Evolutionary conservation across 495 filamentous ascomycete genomes (phyloP).

Genomic region (Extremus antarcticus): DNA sequence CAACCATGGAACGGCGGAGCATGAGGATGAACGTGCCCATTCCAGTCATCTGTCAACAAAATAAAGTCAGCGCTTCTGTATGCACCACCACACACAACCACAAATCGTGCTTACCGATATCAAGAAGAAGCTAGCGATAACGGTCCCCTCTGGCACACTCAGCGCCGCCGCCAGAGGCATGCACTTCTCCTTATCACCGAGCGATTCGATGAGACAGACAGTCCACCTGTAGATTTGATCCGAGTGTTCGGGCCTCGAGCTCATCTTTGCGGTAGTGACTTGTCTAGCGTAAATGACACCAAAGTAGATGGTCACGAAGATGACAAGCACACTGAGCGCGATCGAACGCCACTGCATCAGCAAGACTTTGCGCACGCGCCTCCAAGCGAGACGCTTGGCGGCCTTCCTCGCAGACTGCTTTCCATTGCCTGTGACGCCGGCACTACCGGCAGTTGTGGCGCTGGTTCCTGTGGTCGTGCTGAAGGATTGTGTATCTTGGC

Average conservation of each 20-base stretch:
- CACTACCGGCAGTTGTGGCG: neutral
- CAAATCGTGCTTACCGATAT: conserved; percentile 22
- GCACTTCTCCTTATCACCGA: conserved; percentile 27
- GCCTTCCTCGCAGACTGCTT: neutral
- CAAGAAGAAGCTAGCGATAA: conserved; percentile 23
- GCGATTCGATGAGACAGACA: conserved; percentile 21
- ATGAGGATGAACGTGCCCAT: conserved; percentile 29
- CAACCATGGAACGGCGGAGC: conserved; percentile 27
- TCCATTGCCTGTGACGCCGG: neutral
- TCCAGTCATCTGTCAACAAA: conserved; percentile 23
- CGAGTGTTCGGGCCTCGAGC: conserved; percentile 15
- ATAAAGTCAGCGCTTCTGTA: conserved; percentile 3
- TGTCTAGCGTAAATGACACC: conserved; percentile 25
- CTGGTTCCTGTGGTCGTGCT: neutral
- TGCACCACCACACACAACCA: neutral
- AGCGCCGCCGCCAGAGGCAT: conserved; percentile 19
- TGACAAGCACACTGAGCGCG: conserved; percentile 21
- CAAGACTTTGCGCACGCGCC: conserved; percentile 23
- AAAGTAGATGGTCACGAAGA: conserved; percentile 23
- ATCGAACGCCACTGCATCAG: conserved; percentile 30
- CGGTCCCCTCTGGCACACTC: conserved; percentile 8
- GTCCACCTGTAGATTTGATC: conserved; percentile 17
- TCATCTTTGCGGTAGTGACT: conserved; percentile 15
- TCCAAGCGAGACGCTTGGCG: conserved; percentile 12
- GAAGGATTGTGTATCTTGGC: neutral